phyloP scores from a whole-genome alignment of 2,329 filamentous ascomycete species.

The Plenodomus tracheiphilus region DNA sequence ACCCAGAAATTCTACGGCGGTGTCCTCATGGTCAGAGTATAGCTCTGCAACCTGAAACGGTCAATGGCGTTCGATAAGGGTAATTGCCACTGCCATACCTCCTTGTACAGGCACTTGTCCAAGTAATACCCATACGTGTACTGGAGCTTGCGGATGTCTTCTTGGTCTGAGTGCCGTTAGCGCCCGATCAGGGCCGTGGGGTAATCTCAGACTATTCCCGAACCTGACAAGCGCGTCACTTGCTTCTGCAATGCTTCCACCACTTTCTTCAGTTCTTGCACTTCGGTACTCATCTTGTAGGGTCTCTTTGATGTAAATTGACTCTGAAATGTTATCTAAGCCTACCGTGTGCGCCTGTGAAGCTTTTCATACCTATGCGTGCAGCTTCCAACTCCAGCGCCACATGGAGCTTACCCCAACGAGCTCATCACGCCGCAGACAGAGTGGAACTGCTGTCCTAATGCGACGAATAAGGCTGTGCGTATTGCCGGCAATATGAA shows the following conservation, averaged over 20 bases:
- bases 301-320: background rate
- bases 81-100: constrained; percentile 38
- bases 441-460: constrained; percentile 9
- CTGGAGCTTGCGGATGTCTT: constrained; percentile 59
- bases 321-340: background rate
- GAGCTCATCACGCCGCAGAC: constrained; percentile 6
- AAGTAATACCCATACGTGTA: constrained; percentile 64
- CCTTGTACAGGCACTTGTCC: constrained; percentile 62
- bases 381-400: constrained; percentile 16
- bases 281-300: constrained; percentile 29
- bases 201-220: constrained; percentile 4
- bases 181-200: constrained; percentile 4
- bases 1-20: constrained; percentile 61
- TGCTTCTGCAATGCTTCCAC: constrained; percentile 34
- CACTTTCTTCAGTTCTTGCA: constrained; percentile 32
- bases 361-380: background rate
- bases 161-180: constrained; percentile 49
- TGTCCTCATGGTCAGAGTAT: constrained; percentile 57
- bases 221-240: constrained; percentile 34
- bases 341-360: background rate
- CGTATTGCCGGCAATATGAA: constrained; percentile 1
- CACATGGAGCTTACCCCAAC: constrained; percentile 10
- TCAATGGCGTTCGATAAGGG: constrained; percentile 5
- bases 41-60: constrained; percentile 42
- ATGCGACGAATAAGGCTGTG: background rate